A percentile compares a stretch with the other conserved stretches of the same genome.
Conservation (phyloP, 176 grass and related monocot species). For the Sorghum bicolor region DNA sequence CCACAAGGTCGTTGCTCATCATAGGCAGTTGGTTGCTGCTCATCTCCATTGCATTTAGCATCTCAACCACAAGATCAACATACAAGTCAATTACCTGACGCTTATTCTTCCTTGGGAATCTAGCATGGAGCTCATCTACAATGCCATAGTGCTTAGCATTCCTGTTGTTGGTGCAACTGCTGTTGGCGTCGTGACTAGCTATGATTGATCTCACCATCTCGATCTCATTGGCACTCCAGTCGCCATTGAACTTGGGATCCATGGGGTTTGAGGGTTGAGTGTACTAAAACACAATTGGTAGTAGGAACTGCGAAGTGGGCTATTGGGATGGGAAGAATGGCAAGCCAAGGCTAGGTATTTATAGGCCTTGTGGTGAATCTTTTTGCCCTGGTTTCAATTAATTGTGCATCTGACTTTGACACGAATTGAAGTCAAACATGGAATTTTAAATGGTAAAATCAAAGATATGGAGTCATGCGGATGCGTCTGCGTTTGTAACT, state of each 20-base stretch:
- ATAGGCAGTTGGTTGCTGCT: not conserved
- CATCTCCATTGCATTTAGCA: not conserved
- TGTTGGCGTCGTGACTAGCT: not conserved
- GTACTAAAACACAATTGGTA: too few species aligned
- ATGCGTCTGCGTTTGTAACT: too few species aligned
- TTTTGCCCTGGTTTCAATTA: not conserved
- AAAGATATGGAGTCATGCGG: not conserved
- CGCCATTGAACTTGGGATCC: not conserved
- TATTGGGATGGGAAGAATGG: not conserved
- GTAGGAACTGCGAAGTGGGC: not conserved
- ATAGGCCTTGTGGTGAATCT: not conserved
- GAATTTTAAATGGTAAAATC: not conserved
- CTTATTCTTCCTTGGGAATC: conserved; percentile 21
- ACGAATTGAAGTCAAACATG: not conserved
- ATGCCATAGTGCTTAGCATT: conserved; percentile 1
- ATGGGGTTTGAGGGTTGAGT: not conserved
- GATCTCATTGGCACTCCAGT: not conserved
- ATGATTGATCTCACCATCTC: not conserved
- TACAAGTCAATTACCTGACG: conserved; percentile 28
- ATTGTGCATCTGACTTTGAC: not conserved
- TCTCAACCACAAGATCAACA: not conserved
- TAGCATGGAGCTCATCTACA: not conserved
- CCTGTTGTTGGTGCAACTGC: not conserved
- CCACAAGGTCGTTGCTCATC: not conserved
- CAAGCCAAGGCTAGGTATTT: not conserved